Evolutionary conservation across 768 basidiomycete genomes (phyloP).

Genomic region (Hericium rajendrae): DNA sequence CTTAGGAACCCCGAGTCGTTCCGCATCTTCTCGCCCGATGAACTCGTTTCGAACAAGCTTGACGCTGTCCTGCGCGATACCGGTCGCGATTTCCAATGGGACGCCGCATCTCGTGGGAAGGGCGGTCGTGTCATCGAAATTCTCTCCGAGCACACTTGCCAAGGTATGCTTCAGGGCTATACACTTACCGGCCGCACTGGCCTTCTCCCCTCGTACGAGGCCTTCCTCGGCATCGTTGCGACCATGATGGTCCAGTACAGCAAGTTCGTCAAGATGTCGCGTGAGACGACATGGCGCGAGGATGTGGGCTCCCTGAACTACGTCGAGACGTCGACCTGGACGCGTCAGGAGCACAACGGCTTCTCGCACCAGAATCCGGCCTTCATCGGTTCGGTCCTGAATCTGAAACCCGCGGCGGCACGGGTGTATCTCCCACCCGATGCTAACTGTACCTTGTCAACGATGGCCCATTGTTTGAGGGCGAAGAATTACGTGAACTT

Average conservation of each 20-base stretch:
- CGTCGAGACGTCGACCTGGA: slow-evolving; percentile 81
- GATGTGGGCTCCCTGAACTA: slow-evolving; percentile 71
- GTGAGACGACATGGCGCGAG: slow-evolving; percentile 65
- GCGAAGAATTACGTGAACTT: slow-evolving; percentile 82
- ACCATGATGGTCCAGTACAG: slow-evolving; percentile 88
- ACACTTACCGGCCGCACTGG: slow-evolving; percentile 81
- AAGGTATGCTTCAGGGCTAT: slow-evolving; percentile 89
- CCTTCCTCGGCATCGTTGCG: slow-evolving; percentile 82
- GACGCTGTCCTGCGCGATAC: slow-evolving; percentile 65
- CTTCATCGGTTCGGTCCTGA: slow-evolving; percentile 81
- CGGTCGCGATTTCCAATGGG: slow-evolving; percentile 82
- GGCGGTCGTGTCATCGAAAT: slow-evolving; percentile 86
- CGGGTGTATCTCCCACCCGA: slow-evolving; percentile 87
- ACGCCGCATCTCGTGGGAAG: slow-evolving; percentile 49
- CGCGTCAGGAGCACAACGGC: slow-evolving; percentile 82
- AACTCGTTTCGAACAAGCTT: slow-evolving; percentile 81
- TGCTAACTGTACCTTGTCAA: slow-evolving; percentile 78
- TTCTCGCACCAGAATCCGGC: slow-evolving; percentile 84
- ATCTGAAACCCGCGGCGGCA: slow-evolving; percentile 59
- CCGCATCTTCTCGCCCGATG: slow-evolving; percentile 88
- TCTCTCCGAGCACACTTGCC: slow-evolving; percentile 80
- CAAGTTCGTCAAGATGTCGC: slow-evolving; percentile 78
- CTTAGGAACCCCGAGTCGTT: slow-evolving; percentile 64
- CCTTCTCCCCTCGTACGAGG: slow-evolving; percentile 85
- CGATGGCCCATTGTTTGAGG: slow-evolving; percentile 73